Percentiles rank a stretch among this genome's conserved stretches.
Evolutionary conservation across 306 rosid species (phyloP).

Genomic region (Quercus parvula): DNA sequence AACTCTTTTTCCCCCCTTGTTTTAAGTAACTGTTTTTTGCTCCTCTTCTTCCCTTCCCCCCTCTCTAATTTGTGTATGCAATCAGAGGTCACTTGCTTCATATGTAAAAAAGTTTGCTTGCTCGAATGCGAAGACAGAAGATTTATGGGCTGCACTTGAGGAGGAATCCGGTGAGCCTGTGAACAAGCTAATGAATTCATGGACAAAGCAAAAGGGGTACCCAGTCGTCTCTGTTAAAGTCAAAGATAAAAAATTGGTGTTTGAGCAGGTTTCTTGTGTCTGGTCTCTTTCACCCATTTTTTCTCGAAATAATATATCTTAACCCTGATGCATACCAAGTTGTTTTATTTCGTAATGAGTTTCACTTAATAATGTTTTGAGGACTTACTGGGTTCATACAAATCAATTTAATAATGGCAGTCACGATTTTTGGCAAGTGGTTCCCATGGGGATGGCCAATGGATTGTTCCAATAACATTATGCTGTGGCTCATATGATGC

Average conservation of each 20-base stretch:
- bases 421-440: slow-evolving; percentile 81
- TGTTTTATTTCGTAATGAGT: neutral
- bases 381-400: neutral
- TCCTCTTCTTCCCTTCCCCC: neutral
- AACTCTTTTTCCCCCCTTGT: neutral
- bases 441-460: slow-evolving; percentile 69
- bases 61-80: too few species aligned
- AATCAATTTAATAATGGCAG: slow-evolving; percentile 40
- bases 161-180: too few species aligned
- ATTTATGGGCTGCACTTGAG: too few species aligned
- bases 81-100: too few species aligned
- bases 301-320: neutral
- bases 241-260: slow-evolving; percentile 59
- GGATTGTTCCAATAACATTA: slow-evolving; percentile 83
- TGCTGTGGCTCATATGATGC: slow-evolving; percentile 67
- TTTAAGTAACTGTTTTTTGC: neutral
- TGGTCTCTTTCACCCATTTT: neutral
- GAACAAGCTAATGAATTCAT: slow-evolving; percentile 24
- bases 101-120: too few species aligned
- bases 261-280: slow-evolving; percentile 67
- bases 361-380: neutral
- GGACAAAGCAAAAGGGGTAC: slow-evolving; percentile 94
- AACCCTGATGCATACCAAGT: neutral
- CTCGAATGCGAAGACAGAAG: too few species aligned
- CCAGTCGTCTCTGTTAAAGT: slow-evolving; percentile 75